These are phyloP conservation scores for Ogataea haglerorum DNA, from an alignment of 805 yeast genomes.

Conservation along the genomic window DNA sequence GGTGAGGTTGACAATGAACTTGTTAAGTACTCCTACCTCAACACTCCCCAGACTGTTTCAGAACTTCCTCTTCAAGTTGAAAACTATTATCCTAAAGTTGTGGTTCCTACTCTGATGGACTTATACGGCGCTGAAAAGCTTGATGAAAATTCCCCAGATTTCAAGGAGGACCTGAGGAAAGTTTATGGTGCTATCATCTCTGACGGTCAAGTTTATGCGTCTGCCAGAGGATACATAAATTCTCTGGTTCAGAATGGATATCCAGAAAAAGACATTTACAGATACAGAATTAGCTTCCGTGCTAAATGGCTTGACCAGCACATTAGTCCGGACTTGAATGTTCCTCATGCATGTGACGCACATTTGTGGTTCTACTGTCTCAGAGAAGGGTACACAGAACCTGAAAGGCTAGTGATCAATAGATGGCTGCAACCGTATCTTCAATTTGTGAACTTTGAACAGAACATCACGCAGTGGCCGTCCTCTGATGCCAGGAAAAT, in stretches of 20 bases:
- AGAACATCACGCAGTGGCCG: slow-evolving; percentile 31
- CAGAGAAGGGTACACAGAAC: slow-evolving; percentile 26
- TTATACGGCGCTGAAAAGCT: slow-evolving; percentile 16
- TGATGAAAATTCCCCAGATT: slow-evolving; percentile 6
- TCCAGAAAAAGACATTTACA: slow-evolving; percentile 26
- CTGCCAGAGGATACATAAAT: slow-evolving; percentile 36
- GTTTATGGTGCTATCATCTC: slow-evolving; percentile 36
- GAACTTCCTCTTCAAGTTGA: slow-evolving; percentile 32
- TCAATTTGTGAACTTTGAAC: slow-evolving; percentile 29
- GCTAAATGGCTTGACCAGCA: slow-evolving; percentile 17
- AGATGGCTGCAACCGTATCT: slow-evolving; percentile 32
- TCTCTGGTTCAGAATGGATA: slow-evolving; percentile 26
- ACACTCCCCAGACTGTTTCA: slow-evolving; percentile 28
- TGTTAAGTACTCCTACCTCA: slow-evolving; percentile 29
- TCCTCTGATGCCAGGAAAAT: slow-evolving; percentile 23
- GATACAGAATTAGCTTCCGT: slow-evolving; percentile 32
- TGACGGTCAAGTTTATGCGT: slow-evolving; percentile 39
- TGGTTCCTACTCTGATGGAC: slow-evolving; percentile 22
- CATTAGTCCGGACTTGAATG: slow-evolving; percentile 26
- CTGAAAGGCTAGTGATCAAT: slow-evolving; percentile 25
- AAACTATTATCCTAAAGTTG: slow-evolving; percentile 36
- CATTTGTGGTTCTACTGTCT: slow-evolving; percentile 35
- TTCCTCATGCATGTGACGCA: slow-evolving; percentile 37
- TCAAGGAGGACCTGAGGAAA: slow-evolving; percentile 17
- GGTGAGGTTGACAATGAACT: slow-evolving; percentile 38